Evolutionary conservation across 495 filamentous ascomycete species (phyloP).

Genomic region (Trichoderma orchidacearum): DNA sequence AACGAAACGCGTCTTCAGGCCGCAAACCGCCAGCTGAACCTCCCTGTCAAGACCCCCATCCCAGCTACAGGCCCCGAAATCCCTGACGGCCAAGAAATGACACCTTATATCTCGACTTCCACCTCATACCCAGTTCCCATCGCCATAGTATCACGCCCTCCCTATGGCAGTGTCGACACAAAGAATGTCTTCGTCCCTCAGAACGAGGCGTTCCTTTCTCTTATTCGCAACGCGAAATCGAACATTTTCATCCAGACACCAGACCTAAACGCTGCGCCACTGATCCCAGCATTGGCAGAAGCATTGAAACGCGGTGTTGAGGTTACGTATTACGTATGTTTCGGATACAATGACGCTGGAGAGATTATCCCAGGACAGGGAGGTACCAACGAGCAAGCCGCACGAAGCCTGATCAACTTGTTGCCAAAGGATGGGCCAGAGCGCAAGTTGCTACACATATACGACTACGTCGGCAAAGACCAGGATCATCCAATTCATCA

Average conservation of each 20-base stretch:
- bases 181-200: constrained; percentile 48
- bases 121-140: constrained; percentile 49
- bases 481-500: constrained; percentile 51
- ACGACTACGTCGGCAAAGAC: constrained; percentile 62
- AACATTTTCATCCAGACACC: constrained; percentile 64
- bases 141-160: constrained; percentile 53
- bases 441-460: constrained; percentile 36
- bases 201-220: constrained; percentile 57
- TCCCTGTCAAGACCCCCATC: constrained; percentile 38
- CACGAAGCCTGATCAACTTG: constrained; percentile 39
- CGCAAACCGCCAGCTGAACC: constrained; percentile 50
- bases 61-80: constrained; percentile 39
- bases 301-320: constrained; percentile 53
- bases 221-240: constrained; percentile 45
- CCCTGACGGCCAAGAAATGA: constrained; percentile 38
- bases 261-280: constrained; percentile 57
- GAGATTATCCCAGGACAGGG: constrained; percentile 63
- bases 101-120: constrained; percentile 44
- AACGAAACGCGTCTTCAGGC: constrained; percentile 40
- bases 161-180: constrained; percentile 49
- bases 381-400: constrained; percentile 61
- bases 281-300: constrained; percentile 44
- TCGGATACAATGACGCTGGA: constrained; percentile 69
- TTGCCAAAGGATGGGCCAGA: constrained; percentile 27
- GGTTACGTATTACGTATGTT: constrained; percentile 55